Base-by-base conservation (phyloP, 2,329 filamentous ascomycete genomes). In the Thelonectria olida region DNA sequence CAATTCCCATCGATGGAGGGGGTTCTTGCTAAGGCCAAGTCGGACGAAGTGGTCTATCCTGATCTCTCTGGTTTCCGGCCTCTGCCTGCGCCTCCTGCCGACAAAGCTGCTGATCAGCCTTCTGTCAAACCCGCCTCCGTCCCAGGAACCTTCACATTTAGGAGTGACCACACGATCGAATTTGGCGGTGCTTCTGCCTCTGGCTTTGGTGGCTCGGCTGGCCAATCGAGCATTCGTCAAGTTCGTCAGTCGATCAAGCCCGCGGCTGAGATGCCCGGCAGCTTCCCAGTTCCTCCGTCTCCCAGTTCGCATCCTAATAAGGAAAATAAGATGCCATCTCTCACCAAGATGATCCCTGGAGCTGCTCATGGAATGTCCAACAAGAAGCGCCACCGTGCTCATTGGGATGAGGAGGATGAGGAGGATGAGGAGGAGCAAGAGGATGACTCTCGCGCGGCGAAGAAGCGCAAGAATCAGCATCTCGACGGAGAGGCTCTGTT, bases 321-420 rank as follows among this genome's bases (percentile, higher is more conserved):
- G 75, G 85, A 88, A 70, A 88, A 88, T 68, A 76, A 79, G 44
- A 78, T 78, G 2, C 83, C 81, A 6, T 65, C 72, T 19, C 67
- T 71, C 5, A 68, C 67, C 22, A 74, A 75, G 44, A 34, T 80
- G 72, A 70, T 82, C 51, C 69, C 75, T n/a, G 81, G 81, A 38
- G 81, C 87, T 36, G 81, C 85, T 4, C 88, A 90, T 67, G 88
- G 88, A 17, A 85, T 90, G 76, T 75, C 80, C 7, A 90, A 87
- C 78, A 90, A 90, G 81, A 90, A 89, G 77, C 85, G 88, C 23
- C 82, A 84, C 67, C 82, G 88, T n/a, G 82, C 83, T 15, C 83
- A 77, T 53, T 82, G 81, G 48, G 85, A 87, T 41, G 85, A 86
- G 55, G 86, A 88, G 54, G 83, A 85, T 31, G 81, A 81, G 0